These are phyloP conservation scores for Thozetella sp. DNA, from an alignment of 495 filamentous ascomycete genomes.

Conservation along the genomic window DNA sequence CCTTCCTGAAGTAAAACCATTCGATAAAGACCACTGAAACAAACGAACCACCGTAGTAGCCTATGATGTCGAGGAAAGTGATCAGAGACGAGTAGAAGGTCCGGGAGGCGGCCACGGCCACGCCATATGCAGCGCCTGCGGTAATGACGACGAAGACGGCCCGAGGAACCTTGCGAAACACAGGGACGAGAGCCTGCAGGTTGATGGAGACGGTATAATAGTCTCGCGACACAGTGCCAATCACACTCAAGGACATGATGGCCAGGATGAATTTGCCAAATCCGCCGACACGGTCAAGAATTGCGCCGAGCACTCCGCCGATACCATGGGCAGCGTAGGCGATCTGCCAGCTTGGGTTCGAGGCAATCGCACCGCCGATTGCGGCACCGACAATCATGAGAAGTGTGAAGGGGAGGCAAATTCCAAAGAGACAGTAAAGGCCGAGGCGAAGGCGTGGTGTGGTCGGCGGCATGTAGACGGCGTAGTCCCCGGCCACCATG, in stretches of 20 bases:
- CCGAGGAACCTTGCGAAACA: slow-evolving; percentile 35
- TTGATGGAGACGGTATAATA: slow-evolving; percentile 40
- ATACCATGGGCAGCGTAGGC: slow-evolving; percentile 36
- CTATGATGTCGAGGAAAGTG: slow-evolving; percentile 45
- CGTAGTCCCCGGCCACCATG: slow-evolving; percentile 32
- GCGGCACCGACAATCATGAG: slow-evolving; percentile 49
- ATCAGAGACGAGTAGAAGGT: slow-evolving; percentile 40
- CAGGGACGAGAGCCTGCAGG: slow-evolving; percentile 40
- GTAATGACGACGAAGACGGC: slow-evolving; percentile 38
- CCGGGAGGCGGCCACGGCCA: slow-evolving; percentile 41
- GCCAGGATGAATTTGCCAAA: slow-evolving; percentile 49
- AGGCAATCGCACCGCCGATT: slow-evolving; percentile 33
- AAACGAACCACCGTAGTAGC: slow-evolving; percentile 44
- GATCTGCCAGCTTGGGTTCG: slow-evolving; percentile 24
- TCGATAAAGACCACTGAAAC: slow-evolving; percentile 39
- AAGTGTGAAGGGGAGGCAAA: slow-evolving; percentile 40
- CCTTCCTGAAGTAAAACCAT: slow-evolving; percentile 36
- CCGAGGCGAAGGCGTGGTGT: slow-evolving; percentile 30
- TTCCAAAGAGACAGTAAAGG: slow-evolving; percentile 33
- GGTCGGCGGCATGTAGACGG: slow-evolving; percentile 32
- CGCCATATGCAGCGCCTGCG: slow-evolving; percentile 38
- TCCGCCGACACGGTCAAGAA: slow-evolving; percentile 39
- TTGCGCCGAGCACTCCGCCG: slow-evolving; percentile 43
- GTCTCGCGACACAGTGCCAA: slow-evolving; percentile 37
- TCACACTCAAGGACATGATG: slow-evolving; percentile 41